Percentiles rank a stretch among this genome's conserved stretches.
Evolutionary conservation across 2,329 filamentous ascomycete species (phyloP).

Genomic region (Penicillium sclerotiorum): DNA sequence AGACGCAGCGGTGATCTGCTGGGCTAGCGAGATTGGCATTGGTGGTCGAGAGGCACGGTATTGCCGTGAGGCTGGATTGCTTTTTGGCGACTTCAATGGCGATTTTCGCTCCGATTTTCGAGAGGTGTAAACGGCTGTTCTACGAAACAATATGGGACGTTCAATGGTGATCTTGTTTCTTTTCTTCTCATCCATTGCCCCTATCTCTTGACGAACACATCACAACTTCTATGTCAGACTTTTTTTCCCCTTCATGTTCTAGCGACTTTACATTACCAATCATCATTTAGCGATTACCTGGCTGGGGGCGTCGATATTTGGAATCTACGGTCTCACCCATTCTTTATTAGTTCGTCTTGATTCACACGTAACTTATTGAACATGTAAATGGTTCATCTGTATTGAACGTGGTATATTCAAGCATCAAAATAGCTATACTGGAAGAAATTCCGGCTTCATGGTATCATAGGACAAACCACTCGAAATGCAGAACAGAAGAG

Average conservation of each 20-base stretch:
- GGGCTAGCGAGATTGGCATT: constrained; percentile 82
- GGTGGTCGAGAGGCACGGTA: constrained; percentile 67
- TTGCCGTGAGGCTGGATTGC: constrained; percentile 85
- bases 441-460: constrained; percentile 26
- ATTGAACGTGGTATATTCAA: constrained; percentile 21
- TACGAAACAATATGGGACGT: too few species aligned
- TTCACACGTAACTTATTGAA: neutral
- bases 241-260: too few species aligned
- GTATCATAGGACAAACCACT: constrained; percentile 35
- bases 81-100: constrained; percentile 68
- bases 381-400: constrained; percentile 6
- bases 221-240: too few species aligned
- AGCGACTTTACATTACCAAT: too few species aligned
- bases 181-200: too few species aligned
- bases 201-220: too few species aligned
- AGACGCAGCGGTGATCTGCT: constrained; percentile 88
- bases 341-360: neutral
- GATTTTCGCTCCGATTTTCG: constrained; percentile 17
- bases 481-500: constrained; percentile 5
- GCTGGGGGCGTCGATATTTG: too few species aligned
- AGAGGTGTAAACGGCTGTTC: constrained; percentile 22
- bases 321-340: too few species aligned
- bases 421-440: constrained; percentile 22
- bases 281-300: too few species aligned
- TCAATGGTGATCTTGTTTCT: neutral